Percentiles rank a stretch among this genome's conserved stretches.
Conservation (phyloP, 345 rosid species). For the Camelina hispida region DNA sequence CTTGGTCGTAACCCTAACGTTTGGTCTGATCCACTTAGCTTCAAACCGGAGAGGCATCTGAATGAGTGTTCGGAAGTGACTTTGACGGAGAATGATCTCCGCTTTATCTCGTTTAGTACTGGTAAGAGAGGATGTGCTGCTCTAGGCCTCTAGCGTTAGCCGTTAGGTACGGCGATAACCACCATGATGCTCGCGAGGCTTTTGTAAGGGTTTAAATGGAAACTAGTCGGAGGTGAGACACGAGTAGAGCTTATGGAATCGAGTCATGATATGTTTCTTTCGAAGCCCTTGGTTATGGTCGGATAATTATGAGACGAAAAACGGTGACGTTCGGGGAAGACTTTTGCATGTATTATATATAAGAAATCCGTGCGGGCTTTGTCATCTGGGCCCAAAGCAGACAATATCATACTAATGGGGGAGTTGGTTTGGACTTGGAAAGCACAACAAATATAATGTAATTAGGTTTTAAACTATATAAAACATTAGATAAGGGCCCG, state of each 20-base stretch:
- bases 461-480: too few species aligned
- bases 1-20: conserved; percentile 53
- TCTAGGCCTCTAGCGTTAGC: too few species aligned
- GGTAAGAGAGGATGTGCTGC: conserved; percentile 55
- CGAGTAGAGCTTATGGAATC: conserved; percentile 45
- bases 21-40: conserved; percentile 46
- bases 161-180: conserved; percentile 53
- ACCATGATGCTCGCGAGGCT: conserved; percentile 56
- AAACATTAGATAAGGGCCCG: too few species aligned
- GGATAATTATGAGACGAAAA: conserved; percentile 37
- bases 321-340: neutral
- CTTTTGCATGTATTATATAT: neutral
- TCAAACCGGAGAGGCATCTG: conserved; percentile 47
- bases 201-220: conserved; percentile 55
- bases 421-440: too few species aligned
- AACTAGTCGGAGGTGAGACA: conserved; percentile 27
- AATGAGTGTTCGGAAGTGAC: conserved; percentile 30
- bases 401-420: too few species aligned
- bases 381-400: too few species aligned
- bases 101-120: conserved; percentile 59
- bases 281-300: conserved; percentile 44
- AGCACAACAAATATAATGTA: too few species aligned
- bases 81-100: conserved; percentile 49
- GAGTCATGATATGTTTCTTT: conserved; percentile 40
- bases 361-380: too few species aligned